phyloP scores from a whole-genome alignment of 2,329 filamentous ascomycete species.

The Aureobasidium sp. region DNA sequence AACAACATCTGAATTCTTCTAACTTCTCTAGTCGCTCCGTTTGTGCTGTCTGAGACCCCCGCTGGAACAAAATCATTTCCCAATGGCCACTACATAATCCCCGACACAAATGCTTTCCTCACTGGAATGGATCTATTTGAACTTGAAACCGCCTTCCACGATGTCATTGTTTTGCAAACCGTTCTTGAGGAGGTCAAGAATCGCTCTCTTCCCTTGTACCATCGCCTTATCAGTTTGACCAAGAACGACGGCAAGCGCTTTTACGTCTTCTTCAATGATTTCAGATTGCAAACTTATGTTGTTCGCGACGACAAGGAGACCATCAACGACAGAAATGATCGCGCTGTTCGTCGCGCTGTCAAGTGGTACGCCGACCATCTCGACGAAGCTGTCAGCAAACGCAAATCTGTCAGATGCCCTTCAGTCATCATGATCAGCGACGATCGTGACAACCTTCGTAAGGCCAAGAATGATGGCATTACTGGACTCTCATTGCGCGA shows the following conservation, averaged over 20 bases:
- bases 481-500: conserved; percentile 55
- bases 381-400: conserved; percentile 48
- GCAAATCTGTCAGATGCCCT: conserved; percentile 50
- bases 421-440: conserved; percentile 90
- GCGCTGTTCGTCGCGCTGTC: conserved; percentile 76
- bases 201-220: conserved; percentile 87
- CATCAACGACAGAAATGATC: conserved; percentile 95
- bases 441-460: conserved; percentile 77
- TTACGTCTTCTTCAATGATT: conserved; percentile 99
- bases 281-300: conserved; percentile 84
- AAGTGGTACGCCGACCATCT: conserved; percentile 88
- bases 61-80: conserved; percentile 75
- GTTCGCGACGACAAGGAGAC: conserved; percentile 65
- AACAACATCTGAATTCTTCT: background rate
- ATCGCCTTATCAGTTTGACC: conserved; percentile 79
- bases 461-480: conserved; percentile 69
- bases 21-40: conserved; percentile 50
- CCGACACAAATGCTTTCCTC: conserved; percentile 91
- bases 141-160: conserved; percentile 81
- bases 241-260: conserved; percentile 96
- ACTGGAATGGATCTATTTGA: conserved; percentile 98
- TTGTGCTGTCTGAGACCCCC: conserved; percentile 82
- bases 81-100: conserved; percentile 85
- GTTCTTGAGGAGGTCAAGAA: conserved; percentile 95
- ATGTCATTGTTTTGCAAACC: conserved; percentile 90